phyloP scores from a whole-genome alignment of 257 asterid species.

The Forsythia viridissima region DNA sequence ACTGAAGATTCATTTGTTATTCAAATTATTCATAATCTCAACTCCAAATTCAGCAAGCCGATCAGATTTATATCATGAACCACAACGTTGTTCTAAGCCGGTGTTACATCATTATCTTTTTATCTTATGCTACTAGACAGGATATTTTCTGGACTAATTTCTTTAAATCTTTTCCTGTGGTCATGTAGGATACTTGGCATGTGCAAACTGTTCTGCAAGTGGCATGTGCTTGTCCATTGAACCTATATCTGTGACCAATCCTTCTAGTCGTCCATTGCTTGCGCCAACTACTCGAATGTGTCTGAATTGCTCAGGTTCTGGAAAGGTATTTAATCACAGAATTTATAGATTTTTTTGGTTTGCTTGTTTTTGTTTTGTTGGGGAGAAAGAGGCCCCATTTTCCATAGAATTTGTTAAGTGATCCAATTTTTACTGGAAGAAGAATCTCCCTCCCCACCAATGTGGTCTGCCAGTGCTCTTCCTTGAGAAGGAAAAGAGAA shows the following conservation, averaged over 20 bases:
- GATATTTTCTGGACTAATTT: background rate
- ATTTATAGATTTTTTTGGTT: background rate
- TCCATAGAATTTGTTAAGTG: background rate
- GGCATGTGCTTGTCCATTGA: constrained; percentile 74
- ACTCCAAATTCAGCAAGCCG: background rate
- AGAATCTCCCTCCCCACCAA: background rate
- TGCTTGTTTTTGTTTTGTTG: background rate
- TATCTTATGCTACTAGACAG: background rate
- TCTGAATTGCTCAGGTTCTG: constrained; percentile 86
- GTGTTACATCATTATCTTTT: background rate
- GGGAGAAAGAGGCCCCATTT: too few species aligned
- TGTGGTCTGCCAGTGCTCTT: background rate
- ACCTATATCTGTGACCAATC: constrained; percentile 49
- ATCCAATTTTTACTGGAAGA: background rate
- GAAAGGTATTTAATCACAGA: constrained; percentile 60
- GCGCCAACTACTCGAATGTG: constrained; percentile 75
- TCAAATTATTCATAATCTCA: background rate
- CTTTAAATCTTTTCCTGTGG: background rate
- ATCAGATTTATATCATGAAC: background rate
- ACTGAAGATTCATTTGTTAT: background rate
- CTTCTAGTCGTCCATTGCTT: constrained; percentile 41
- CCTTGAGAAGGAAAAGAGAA: background rate
- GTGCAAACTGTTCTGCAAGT: constrained; percentile 83
- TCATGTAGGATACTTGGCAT: constrained; percentile 78
- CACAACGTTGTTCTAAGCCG: background rate